phyloP scores from a whole-genome alignment of 768 basidiomycete species.

The Psilocybe cubensis region DNA sequence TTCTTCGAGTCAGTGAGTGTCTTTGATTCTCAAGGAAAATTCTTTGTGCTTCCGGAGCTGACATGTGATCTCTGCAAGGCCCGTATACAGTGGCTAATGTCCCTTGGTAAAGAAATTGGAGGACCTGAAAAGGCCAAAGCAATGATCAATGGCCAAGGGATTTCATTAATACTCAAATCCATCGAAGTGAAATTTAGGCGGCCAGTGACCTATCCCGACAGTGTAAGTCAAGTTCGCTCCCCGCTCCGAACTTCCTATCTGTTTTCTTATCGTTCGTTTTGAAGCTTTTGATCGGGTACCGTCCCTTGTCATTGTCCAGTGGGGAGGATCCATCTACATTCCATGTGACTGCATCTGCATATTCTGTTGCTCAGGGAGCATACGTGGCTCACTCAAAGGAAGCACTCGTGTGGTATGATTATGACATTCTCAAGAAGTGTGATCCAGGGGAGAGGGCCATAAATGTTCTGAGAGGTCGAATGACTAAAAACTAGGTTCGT shows the following conservation, averaged over 20 bases:
- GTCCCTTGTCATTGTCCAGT: constrained; percentile 39
- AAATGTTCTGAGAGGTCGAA: constrained; percentile 32
- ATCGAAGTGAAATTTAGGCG: constrained; percentile 67
- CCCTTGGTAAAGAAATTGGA: constrained; percentile 60
- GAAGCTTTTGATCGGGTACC: constrained; percentile 70
- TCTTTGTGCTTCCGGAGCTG: not conserved
- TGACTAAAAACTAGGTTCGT: constrained; percentile 9
- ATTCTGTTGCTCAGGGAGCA: constrained; percentile 63
- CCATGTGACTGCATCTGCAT: constrained; percentile 55
- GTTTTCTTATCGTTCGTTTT: not conserved
- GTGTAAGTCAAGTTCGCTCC: constrained; percentile 43
- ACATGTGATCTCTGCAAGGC: constrained; percentile 39
- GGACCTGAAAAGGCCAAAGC: constrained; percentile 56
- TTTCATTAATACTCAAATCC: constrained; percentile 78
- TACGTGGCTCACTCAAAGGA: constrained; percentile 70
- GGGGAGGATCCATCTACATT: constrained; percentile 46
- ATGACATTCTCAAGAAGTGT: constrained; percentile 65
- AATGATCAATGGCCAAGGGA: constrained; percentile 64
- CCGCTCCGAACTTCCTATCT: constrained; percentile 31
- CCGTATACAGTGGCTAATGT: constrained; percentile 69
- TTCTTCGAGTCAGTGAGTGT: constrained; percentile 69
- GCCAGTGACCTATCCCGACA: constrained; percentile 79
- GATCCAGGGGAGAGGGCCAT: constrained; percentile 57
- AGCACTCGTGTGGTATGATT: constrained; percentile 79
- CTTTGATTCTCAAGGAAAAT: not conserved